A percentile compares a stretch with the other conserved stretches of the same genome.
Evolutionary conservation across 1,284 basidiomycete genomes (phyloP).

Genomic region (Thecaphora frezii): DNA sequence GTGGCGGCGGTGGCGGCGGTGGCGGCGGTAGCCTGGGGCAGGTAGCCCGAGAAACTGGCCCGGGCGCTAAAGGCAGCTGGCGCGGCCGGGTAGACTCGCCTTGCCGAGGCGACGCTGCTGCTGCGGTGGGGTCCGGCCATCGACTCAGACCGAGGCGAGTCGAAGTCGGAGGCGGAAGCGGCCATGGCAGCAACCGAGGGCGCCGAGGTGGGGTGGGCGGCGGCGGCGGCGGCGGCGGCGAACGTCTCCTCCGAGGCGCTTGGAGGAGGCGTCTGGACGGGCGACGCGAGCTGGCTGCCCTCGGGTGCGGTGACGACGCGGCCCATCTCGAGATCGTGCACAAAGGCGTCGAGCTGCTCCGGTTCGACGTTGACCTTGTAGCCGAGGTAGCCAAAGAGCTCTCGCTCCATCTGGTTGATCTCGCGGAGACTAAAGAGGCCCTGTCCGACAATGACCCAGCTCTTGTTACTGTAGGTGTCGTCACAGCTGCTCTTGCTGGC

Average conservation of each 20-base stretch:
- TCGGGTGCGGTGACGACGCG: slow-evolving; percentile 6
- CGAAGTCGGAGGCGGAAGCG: slow-evolving; percentile 22
- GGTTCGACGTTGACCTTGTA: slow-evolving; percentile 52
- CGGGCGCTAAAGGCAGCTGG: slow-evolving; percentile 22
- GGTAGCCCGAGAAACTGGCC: slow-evolving; percentile 38
- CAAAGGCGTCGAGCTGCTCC: slow-evolving; percentile 50
- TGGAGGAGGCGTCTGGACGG: not conserved
- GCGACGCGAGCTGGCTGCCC: not conserved
- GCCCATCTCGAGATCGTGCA: slow-evolving; percentile 40
- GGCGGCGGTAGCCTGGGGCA: not conserved
- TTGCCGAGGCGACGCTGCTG: not conserved
- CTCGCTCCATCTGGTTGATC: slow-evolving; percentile 60
- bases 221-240: slow-evolving; percentile 2
- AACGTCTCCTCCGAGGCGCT: not conserved
- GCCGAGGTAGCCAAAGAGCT: slow-evolving; percentile 58
- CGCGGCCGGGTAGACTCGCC: slow-evolving; percentile 1
- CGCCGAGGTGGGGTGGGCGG: slow-evolving; percentile 1
- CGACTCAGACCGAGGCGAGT: slow-evolving; percentile 32
- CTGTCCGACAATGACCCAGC: slow-evolving; percentile 59
- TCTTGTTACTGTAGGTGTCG: slow-evolving; percentile 59
- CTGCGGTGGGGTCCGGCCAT: slow-evolving; percentile 23
- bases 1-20: too few relatives aligned
- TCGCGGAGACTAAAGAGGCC: slow-evolving; percentile 56
- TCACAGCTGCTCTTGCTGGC: slow-evolving; percentile 58
- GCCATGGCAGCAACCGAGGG: slow-evolving; percentile 18